Evolutionary conservation across 768 basidiomycete species (phyloP), one percentile per base, ranked within the genome.

Genomic region (Cantharellus anzutake): DNA sequence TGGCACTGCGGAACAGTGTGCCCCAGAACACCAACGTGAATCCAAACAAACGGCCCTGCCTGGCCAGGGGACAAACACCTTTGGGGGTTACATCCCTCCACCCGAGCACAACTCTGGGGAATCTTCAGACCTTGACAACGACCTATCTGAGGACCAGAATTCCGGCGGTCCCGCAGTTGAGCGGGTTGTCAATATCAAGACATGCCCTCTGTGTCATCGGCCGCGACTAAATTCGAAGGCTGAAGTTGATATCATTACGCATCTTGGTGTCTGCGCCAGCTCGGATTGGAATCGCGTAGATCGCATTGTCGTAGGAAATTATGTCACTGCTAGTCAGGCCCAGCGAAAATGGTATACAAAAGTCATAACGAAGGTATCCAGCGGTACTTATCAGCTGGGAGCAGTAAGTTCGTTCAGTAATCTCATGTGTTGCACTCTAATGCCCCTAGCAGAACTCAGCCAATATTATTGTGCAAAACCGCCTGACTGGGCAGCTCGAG

Each of bases 261-360:
- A 99, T 70, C 71, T 99, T n/a, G 96, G 92, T 1, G 80, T 98
- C 5, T 99, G 94, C 66, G 92, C 96, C 5, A 87, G 84, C 63
- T 79, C 83, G 64, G 96, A 98, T 68, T 97, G 93, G 91, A 81
- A 77, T 42, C 78, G 82, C 61, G 84, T 98, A 38, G 84, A 96
- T 66, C 70, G 83, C 63, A 89, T 98, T 63, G 81, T 96, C 51
- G 92, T 94, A 7, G 84, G 87, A 16, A 92, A 94, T 67, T 99
- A 88, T 64, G 93, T 97, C 2, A 97, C 93, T 0, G 84, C 88
- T 3, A 82, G 79, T 64, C 91, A 96, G 73, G 94, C 94, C 62
- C 93, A 98, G 74, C 75, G 94, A 67, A 99, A 99, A 73, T 97
- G 90, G 85, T 86, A 93, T 67, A 91, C 90, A 62, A 89, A 84